Base-by-base conservation (phyloP, 2,329 filamentous ascomycete genomes). In the Pseudonectria foliicola region DNA sequence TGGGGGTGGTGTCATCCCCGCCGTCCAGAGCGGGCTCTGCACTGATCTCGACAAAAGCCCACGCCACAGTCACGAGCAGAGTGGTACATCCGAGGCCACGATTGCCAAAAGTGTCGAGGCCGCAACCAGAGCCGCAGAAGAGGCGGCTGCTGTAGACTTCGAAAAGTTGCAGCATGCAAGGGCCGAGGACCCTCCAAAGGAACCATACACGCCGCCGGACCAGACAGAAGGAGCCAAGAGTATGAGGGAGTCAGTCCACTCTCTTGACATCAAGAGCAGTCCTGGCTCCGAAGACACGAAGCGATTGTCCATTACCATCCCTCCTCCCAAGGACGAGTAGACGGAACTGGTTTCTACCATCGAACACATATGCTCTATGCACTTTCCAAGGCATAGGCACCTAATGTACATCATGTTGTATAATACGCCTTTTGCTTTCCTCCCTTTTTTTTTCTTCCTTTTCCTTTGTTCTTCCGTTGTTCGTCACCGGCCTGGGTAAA, bases 1-100 rank as follows among this genome's bases (percentile, higher is more conserved):
- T 34, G 90, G 90, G 16, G 92, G 89, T 18, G 92, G 92, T 11
- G 87, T 98, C 3, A 66, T 96, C 10, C 92, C 90, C 2, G 68
- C 74, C 8, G 50, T 52, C 10, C 62, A 61, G 15, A 43, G 35
- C 4, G 37, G 52, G n/a, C 40, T 49, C 2, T 42, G 50, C 6
- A 32, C 46, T 11, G 53, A 55, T n/a, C 15, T 47, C 13, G 58
- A 61, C 10, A 60, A 56, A 36, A 62, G 55, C 33, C 48, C 50
- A 11, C 55, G 56, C 10, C 44, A 42, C 30, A 66, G 61, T 25
- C 52, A 61, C n/a, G 62, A 65, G 15, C 40, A 35, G 10, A 47
- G 38, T 34, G 24, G 25, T 7, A 29, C 33, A 7, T 42, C 47
- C 7, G 43, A 45, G 5, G 38, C 41, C 27, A 39, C 48, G 13